These are phyloP conservation scores for Sugiyamaella neomexicana DNA, from an alignment of 1,139 yeast genomes.

Conservation along the genomic window DNA sequence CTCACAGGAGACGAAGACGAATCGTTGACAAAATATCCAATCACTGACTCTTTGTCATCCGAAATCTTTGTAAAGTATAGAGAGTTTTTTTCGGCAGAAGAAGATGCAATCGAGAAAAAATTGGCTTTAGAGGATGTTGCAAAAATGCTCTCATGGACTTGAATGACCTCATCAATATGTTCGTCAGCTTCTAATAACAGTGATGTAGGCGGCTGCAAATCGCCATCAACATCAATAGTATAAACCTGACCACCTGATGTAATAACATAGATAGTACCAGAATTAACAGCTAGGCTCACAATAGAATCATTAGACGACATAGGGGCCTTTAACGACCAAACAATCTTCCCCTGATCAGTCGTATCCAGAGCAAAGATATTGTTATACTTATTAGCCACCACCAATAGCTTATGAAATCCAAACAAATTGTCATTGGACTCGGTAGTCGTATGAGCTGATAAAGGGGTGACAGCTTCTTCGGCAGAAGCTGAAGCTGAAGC, in stretches of 20 bases:
- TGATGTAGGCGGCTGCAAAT: constrained; percentile 21
- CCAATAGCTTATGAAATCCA: constrained; percentile 52
- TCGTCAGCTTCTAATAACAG: constrained; percentile 18
- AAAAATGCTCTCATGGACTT: background rate
- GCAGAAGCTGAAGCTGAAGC: background rate
- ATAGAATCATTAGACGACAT: constrained; percentile 15
- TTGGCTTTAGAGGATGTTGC: constrained; percentile 1
- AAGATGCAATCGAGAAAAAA: constrained; percentile 4
- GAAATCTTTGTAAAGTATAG: constrained; percentile 7
- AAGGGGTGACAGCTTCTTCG: constrained; percentile 8
- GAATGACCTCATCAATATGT: constrained; percentile 6
- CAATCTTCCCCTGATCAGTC: constrained; percentile 39
- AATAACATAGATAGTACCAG: constrained; percentile 29
- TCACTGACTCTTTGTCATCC: background rate
- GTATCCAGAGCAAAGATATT: constrained; percentile 49
- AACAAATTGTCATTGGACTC: constrained; percentile 39
- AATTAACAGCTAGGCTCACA: constrained; percentile 31
- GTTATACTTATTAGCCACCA: constrained; percentile 48
- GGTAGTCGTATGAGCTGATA: constrained; percentile 19
- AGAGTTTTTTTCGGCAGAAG: background rate
- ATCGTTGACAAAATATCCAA: constrained; percentile 7
- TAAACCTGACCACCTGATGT: constrained; percentile 26
- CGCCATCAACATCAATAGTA: constrained; percentile 32
- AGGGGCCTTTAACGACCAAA: constrained; percentile 45
- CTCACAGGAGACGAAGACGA: constrained; percentile 18